Evolutionary conservation across 257 asterid species (phyloP), one percentile per base, ranked within the genome.

Genomic region (Petrea volubilis): DNA sequence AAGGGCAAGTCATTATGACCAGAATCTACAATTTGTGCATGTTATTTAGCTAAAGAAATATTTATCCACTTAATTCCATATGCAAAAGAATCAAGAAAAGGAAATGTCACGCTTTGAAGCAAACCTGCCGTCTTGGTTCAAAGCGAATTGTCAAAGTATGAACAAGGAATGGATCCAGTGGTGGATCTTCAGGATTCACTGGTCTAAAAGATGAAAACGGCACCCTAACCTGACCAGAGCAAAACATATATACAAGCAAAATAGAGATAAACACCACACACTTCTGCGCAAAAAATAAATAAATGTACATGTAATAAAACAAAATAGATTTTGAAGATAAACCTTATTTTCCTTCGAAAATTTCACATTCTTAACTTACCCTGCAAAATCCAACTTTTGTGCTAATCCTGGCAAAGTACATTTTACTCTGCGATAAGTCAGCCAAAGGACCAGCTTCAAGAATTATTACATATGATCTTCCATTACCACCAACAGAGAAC

Each of bases 371-470:
- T 55, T 41, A 51, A 60, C 92, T 94, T 85, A 91, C 99, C 87
- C 97, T 84, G 87, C 99, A 94, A 77, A 91, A 94, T 36, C 99
- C 97, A 17, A 77, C 95, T 86, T 94, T 94, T 63, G 97, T 91
- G 88, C 87, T 94, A 57, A 91, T 85, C 78, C 99, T 88, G 74
- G 96, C 82, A 77, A 89, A 94, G 81, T 94, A 91, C 82, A 84
- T 53, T 76, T 76, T 94, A 82, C 96, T 88, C 83, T 83, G 91
- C 40, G 96, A 79, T 46, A 84, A 79, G 56, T 91, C 96, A 24
- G 93, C 88, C 44, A 78, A 73, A 68, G 97, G 97, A 67, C 98
- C 98, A 34, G 96, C 90, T 78, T 94, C 97, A 67, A 94, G 97
- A 76, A 94, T 91, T 29, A 94, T 56, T 60, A 91, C 91, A 44